phyloP scores from a whole-genome alignment of 106 monocot genomes.

The Hemerocallis citrina region DNA sequence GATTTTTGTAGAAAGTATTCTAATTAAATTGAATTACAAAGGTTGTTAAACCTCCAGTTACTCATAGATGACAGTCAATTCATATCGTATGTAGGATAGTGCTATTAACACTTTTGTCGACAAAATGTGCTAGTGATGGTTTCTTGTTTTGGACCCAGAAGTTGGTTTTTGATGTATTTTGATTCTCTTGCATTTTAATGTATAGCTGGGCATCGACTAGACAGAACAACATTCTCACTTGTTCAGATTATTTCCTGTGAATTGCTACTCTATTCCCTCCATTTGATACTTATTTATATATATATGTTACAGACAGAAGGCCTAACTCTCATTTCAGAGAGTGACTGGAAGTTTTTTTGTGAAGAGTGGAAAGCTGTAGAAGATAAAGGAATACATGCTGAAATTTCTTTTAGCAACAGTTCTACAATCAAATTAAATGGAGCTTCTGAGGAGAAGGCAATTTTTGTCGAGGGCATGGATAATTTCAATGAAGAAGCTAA shows the following conservation, averaged over 20 bases:
- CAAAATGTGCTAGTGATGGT: too few relatives aligned
- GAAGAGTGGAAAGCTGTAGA: constrained; percentile 76
- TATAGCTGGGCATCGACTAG: too few relatives aligned
- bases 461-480: constrained; percentile 26
- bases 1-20: too few relatives aligned
- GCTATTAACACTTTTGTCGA: too few relatives aligned
- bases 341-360: constrained; percentile 87
- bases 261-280: not conserved
- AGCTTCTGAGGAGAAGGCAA: constrained; percentile 35
- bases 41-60: too few relatives aligned
- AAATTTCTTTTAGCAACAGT: constrained; percentile 40
- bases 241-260: not conserved
- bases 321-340: constrained; percentile 60
- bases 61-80: too few relatives aligned
- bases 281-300: constrained; percentile 2
- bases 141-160: too few relatives aligned
- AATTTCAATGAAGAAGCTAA: constrained; percentile 32
- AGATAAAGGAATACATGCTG: constrained; percentile 64
- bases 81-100: too few relatives aligned
- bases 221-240: too few relatives aligned
- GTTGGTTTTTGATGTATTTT: too few relatives aligned
- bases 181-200: too few relatives aligned
- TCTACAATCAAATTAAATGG: constrained; percentile 25
- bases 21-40: too few relatives aligned
- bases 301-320: constrained; percentile 58